These are phyloP conservation scores for Hortiboletus flavorubellus DNA, from an alignment of 768 basidiomycete genomes.

Conservation along the genomic window DNA sequence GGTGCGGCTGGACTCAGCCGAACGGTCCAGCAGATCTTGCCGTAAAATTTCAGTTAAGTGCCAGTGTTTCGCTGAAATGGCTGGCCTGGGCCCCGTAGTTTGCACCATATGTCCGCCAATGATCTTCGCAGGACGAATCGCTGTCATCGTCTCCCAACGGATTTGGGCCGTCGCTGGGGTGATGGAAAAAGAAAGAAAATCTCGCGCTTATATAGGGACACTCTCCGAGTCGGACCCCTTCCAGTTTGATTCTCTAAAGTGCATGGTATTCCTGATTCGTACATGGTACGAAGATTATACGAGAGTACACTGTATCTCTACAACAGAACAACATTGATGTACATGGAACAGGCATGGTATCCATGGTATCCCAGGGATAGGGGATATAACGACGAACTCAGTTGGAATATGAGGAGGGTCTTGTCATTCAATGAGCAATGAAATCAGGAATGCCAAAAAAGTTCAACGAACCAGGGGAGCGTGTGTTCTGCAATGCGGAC, in stretches of 20 bases:
- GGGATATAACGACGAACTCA: constrained; percentile 9
- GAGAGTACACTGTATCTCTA: constrained; percentile 19
- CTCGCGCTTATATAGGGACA: too few relatives aligned
- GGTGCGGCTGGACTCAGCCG: background rate
- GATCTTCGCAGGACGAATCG: too few relatives aligned
- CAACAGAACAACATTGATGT: background rate
- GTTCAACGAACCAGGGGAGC: constrained; percentile 53
- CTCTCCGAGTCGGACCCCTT: background rate
- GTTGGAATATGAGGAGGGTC: constrained; percentile 41
- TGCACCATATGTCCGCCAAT: too few relatives aligned
- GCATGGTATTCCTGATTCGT: constrained; percentile 6
- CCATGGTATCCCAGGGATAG: constrained; percentile 3
- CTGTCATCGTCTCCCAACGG: too few relatives aligned
- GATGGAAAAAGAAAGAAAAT: too few relatives aligned
- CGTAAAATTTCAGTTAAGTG: too few relatives aligned
- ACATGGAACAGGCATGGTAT: constrained; percentile 2
- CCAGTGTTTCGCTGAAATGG: too few relatives aligned
- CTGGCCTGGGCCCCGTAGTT: too few relatives aligned
- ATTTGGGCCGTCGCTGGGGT: too few relatives aligned
- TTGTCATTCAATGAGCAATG: constrained; percentile 22
- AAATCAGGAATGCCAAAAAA: background rate
- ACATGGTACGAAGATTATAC: constrained; percentile 16
- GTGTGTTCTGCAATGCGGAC: constrained; percentile 55
- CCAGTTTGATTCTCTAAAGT: background rate
- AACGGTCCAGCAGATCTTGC: background rate